These are phyloP conservation scores for Colletotrichum cuscutae DNA, from an alignment of 2,329 filamentous ascomycete species.

Conservation along the genomic window DNA sequence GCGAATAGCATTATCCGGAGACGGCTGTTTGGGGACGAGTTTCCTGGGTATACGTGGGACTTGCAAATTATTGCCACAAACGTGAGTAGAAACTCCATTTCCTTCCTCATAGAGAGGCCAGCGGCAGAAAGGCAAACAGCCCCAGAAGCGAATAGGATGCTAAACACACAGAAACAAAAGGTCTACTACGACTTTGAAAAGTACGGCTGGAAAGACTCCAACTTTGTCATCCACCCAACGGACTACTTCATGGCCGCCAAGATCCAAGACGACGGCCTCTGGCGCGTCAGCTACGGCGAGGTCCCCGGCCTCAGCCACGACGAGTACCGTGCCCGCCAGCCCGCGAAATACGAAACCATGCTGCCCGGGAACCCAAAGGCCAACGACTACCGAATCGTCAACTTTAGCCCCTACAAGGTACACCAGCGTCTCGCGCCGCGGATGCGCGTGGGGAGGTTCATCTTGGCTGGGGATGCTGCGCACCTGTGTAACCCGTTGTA, in stretches of 20 bases:
- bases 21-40: neutral
- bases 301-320: slow-evolving; percentile 53
- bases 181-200: neutral
- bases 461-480: slow-evolving; percentile 62
- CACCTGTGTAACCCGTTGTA: slow-evolving; percentile 63
- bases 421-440: slow-evolving; percentile 60
- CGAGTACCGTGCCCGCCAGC: slow-evolving; percentile 59
- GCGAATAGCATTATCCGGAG: neutral
- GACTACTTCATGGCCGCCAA: neutral
- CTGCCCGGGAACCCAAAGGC: neutral
- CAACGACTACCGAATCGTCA: neutral
- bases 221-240: neutral
- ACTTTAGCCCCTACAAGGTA: slow-evolving; percentile 43
- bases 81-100: neutral
- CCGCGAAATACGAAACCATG: slow-evolving; percentile 53
- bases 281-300: slow-evolving; percentile 64
- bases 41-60: neutral
- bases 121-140: too few species aligned
- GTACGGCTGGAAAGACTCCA: neutral
- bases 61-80: neutral
- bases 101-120: neutral
- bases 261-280: slow-evolving; percentile 42
- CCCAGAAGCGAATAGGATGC: too few species aligned
- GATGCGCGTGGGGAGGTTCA: slow-evolving; percentile 58
- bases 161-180: neutral